Percentiles rank a stretch among this genome's conserved stretches.
phyloP scores from a whole-genome alignment of 192 early-diverging fungal species.

The Pilobolus umbonatus region DNA sequence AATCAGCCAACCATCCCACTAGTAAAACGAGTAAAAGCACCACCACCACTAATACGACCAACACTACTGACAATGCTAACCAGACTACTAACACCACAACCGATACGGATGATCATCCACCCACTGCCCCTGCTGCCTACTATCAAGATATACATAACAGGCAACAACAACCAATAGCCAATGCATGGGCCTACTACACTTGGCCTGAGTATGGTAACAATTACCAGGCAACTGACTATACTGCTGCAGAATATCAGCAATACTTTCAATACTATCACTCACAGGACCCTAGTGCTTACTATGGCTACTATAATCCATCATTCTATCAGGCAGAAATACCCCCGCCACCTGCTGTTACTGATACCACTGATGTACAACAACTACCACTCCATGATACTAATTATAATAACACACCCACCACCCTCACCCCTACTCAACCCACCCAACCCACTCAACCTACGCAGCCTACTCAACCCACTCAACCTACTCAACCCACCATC shows the following conservation, averaged over 20 bases:
- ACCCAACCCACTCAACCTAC: conserved; percentile 6
- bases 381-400: not conserved
- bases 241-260: conserved; percentile 17
- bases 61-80: no score
- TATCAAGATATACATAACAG: conserved; percentile 4
- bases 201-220: conserved; percentile 10
- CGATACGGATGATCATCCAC: conserved; percentile 4
- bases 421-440: not conserved
- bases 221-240: conserved; percentile 2
- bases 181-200: not conserved
- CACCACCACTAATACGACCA: no score
- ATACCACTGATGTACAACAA: not conserved
- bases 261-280: conserved; percentile 11
- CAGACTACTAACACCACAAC: not conserved
- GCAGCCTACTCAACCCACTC: not conserved
- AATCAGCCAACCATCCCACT: no score
- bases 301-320: conserved; percentile 5
- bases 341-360: not conserved
- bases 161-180: conserved; percentile 1
- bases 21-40: no score
- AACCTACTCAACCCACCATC: not conserved
- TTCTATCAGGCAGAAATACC: conserved; percentile 9
- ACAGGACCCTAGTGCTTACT: conserved; percentile 2
- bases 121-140: conserved; percentile 18
- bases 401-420: no score